Conservation (phyloP, 1,284 basidiomycete species). For the Ceraceosorus guamensis region DNA sequence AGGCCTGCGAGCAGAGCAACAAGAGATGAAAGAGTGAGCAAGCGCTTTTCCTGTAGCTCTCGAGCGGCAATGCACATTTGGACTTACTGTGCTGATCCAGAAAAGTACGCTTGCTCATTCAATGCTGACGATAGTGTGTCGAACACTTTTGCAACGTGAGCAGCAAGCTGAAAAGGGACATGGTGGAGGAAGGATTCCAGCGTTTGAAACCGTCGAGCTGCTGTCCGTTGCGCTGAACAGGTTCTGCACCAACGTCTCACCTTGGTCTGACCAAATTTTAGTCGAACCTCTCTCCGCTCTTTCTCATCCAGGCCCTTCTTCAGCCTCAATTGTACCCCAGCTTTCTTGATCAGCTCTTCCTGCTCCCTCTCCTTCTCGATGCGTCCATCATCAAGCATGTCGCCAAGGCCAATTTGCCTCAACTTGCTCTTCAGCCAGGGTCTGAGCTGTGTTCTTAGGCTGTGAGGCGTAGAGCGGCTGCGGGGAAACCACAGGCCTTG, state of each 20-base stretch:
- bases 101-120: no score
- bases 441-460: background rate
- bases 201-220: background rate
- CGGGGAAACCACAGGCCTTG: background rate
- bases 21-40: no score
- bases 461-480: background rate
- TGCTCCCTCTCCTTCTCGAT: background rate
- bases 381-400: background rate
- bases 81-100: no score
- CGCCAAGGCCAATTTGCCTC: background rate
- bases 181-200: background rate
- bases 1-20: background rate
- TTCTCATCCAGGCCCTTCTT: background rate
- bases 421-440: background rate
- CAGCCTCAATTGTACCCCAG: background rate
- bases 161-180: background rate
- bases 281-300: background rate
- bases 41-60: no score
- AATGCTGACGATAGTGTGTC: no score
- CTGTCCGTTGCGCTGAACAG: no score
- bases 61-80: no score
- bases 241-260: no score
- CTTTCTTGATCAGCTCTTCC: slow-evolving; percentile 3
- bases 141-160: no score
- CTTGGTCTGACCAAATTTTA: background rate